Base-by-base conservation (phyloP, 805 yeast species). In the Yamadazyma scolyti region DNA sequence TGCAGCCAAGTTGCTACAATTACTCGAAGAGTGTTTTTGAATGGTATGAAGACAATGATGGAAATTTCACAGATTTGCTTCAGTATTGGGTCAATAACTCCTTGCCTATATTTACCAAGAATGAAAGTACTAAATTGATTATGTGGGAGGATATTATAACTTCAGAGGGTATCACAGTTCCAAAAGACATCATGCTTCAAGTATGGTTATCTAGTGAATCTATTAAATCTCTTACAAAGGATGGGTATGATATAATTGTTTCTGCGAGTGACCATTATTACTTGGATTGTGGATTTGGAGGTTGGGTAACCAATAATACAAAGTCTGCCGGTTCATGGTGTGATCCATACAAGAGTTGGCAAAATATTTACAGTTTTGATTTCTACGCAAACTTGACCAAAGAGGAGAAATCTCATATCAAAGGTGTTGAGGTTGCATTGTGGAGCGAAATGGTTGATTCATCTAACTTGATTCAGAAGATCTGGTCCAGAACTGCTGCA, bases 401-500 rank as follows among this genome's bases (percentile, higher is more conserved):
- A 1, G 46, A 31, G 8, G 56, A 65, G 40, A 37, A 39, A 10
- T 15, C 24, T 11, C 64, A 54, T 24, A 47, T 65, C n/a, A 25
- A 61, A 26, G 71, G 71, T 3, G 66, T 56, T 2, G 68, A 59
- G 31, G 65, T 47, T 6, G 56, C 66, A 1, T 30, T 63, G 24
- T 64, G 68, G 68, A 40, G 59, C 2, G 71, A 65, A 40, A 64
- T 58, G 40, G 54, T 44, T 4, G 70, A 64, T 33, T 44, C 51
- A 5, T 33, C 46, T 2, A 57, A 51, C 9, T 41, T 62, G n/a
- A 56, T 56, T 9, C 33, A 33, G 5, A 56, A 51, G 37, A 34
- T 62, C 13, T 65, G 71, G 70, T 68, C 69, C 7, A 42, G 71
- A 29, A 39, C 64, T 3, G 67, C 68, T 6, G 65, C 70, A 5